Evolutionary conservation across 129 eudicot genomes (phyloP).

Genomic region (Solidago caesia): DNA sequence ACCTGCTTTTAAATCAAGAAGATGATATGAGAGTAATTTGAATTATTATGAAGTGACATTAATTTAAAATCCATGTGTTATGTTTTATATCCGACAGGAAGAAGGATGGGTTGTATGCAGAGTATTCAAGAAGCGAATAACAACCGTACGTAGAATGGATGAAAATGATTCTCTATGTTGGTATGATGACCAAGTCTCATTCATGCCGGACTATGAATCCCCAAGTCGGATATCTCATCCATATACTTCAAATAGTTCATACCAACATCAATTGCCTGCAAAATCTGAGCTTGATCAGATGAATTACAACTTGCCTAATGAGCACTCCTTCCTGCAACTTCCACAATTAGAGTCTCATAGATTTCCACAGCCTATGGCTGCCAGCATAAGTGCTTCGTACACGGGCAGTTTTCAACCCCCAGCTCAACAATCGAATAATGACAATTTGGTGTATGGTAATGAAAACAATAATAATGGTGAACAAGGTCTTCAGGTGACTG

Average conservation of each 20-base stretch:
- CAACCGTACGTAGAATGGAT: constrained; percentile 42
- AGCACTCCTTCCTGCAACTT: constrained; percentile 48
- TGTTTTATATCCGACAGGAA: constrained; percentile 33
- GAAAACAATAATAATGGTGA: constrained; percentile 8
- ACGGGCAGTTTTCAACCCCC: constrained; percentile 18
- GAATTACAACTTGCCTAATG: constrained; percentile 40
- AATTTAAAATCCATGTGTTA: neutral
- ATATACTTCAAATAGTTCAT: constrained; percentile 31
- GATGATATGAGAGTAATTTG: too few species aligned
- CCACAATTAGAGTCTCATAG: constrained; percentile 48
- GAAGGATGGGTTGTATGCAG: constrained; percentile 63
- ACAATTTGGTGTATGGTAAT: constrained; percentile 31
- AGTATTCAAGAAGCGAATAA: constrained; percentile 46
- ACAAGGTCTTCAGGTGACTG: constrained; percentile 42
- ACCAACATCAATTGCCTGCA: constrained; percentile 26
- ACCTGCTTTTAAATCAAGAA: too few species aligned
- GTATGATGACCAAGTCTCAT: constrained; percentile 50
- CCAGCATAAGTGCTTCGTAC: constrained; percentile 23
- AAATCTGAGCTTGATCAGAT: constrained; percentile 41
- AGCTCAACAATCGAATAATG: constrained; percentile 25
- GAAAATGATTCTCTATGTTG: constrained; percentile 44
- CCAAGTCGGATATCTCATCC: constrained; percentile 40
- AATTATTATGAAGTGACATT: neutral
- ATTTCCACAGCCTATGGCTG: constrained; percentile 31
- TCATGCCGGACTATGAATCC: constrained; percentile 48